Base-by-base conservation (phyloP, 495 filamentous ascomycete genomes). In the Lasiosphaeriaceae sp. region DNA sequence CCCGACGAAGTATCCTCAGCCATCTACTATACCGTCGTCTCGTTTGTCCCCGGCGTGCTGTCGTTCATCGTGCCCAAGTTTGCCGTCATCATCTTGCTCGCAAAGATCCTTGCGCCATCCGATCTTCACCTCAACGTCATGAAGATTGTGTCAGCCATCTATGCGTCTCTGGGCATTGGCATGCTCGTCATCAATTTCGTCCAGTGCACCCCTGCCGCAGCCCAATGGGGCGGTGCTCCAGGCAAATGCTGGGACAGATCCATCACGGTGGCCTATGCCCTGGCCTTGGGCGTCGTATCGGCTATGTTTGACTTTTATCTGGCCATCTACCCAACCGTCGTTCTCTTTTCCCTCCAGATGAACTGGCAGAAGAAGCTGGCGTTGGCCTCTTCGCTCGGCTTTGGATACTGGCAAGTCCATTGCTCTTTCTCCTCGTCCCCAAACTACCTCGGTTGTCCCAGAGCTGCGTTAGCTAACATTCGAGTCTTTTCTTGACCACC, bases 331-430 rank as follows among this genome's bases (percentile, higher is more conserved):
- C 79, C 80, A 0, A 64, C 67, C 20, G 51, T 74, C 4, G 71
- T 79, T 1, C 63, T 83, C 3, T 75, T 64, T 52, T 60, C 62
- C n/a, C 60, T 83, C 4, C 71, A 81, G 44, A 58, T 62, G 49
- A 56, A 62, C 21, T 55, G 54, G 52, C 62, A 57, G 48, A 67
- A 69, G 62, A 69, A 69, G 47, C 17, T 69, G 29, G 64, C 56
- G 14, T 22, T 69, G 26, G 54, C 54, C 11, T 52, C 49, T 16
- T 43, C 66, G 2, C 44, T 67, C 11, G 66, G 64, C 17, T 63
- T 67, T 37, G 66, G 66, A 26, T 64, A 65, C 44, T 61, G 64
- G 60, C 63, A 37, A n/a, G 65, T 52, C 22, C 16, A 49, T 26
- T 6, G 21, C 21, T 4, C 11, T 31, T 43, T 37, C 3, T 7